phyloP scores from a whole-genome alignment of 345 rosid genomes.

The Psidium guajava region DNA sequence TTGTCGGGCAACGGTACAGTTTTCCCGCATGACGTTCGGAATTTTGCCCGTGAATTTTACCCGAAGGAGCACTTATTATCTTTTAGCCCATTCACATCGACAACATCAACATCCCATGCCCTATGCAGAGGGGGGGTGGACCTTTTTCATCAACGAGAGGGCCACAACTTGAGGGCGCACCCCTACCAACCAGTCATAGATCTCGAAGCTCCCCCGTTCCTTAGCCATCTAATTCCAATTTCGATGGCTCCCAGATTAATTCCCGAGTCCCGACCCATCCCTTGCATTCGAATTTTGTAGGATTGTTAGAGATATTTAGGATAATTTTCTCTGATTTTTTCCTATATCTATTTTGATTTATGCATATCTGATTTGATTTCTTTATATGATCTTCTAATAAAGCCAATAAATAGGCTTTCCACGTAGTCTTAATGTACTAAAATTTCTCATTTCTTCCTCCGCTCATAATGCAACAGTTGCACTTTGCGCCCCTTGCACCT shows the following conservation, averaged over 20 bases:
- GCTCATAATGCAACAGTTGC: no score
- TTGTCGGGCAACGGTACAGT: neutral
- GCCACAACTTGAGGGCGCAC: neutral
- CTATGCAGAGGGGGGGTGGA: neutral
- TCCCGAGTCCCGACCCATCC: neutral
- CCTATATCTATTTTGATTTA: no score
- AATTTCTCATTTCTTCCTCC: no score
- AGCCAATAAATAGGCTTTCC: no score
- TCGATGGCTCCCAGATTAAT: neutral
- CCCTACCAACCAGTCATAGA: neutral
- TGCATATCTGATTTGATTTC: no score
- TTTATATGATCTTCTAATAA: no score
- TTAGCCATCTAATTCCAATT: no score
- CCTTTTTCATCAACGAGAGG: neutral
- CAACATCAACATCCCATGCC: neutral
- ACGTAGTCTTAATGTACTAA: no score
- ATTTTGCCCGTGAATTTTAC: no score
- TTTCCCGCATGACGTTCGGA: neutral
- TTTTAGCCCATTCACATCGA: neutral
- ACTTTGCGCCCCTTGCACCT: no score
- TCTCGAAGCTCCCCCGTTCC: neutral
- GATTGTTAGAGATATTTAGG: no score
- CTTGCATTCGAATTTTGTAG: neutral
- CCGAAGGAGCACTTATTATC: neutral
- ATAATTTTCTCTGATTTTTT: no score